Conservation (phyloP, 805 yeast species). For the Candida chauliodis region DNA sequence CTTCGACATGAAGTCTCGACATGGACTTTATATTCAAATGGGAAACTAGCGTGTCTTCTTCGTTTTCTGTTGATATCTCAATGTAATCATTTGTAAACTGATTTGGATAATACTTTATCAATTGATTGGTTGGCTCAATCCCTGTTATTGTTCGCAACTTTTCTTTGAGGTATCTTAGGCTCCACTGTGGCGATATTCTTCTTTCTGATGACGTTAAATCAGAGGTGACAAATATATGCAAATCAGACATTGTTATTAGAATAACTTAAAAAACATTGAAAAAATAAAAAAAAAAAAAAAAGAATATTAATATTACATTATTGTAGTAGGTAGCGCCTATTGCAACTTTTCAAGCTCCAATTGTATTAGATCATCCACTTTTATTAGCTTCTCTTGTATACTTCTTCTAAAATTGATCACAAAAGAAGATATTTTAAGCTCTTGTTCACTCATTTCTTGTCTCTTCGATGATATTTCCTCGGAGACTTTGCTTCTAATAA, state of each 20-base stretch:
- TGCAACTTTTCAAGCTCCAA: slow-evolving; percentile 18
- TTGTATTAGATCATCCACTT: slow-evolving; percentile 43
- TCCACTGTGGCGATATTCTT: slow-evolving; percentile 61
- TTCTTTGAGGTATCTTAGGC: slow-evolving; percentile 46
- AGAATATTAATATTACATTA: slow-evolving; percentile 1
- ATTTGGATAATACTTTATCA: slow-evolving; percentile 42
- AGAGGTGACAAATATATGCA: slow-evolving; percentile 59
- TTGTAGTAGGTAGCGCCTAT: too few species aligned
- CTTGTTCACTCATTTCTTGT: slow-evolving; percentile 47
- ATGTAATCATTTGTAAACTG: slow-evolving; percentile 34
- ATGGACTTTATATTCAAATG: slow-evolving; percentile 31
- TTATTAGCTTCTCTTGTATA: slow-evolving; percentile 63
- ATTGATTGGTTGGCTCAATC: slow-evolving; percentile 56
- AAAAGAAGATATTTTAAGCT: slow-evolving; percentile 55
- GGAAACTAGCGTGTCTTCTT: slow-evolving; percentile 16
- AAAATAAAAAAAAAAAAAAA: background rate
- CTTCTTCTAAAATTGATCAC: slow-evolving; percentile 64
- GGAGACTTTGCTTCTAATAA: slow-evolving; percentile 49
- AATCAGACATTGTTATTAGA: slow-evolving; percentile 37
- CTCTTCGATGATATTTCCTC: slow-evolving; percentile 46
- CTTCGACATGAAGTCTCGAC: slow-evolving; percentile 56
- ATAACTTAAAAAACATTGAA: too few species aligned
- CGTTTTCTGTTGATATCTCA: slow-evolving; percentile 19
- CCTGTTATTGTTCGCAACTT: slow-evolving; percentile 73
- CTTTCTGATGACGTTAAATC: slow-evolving; percentile 67